A percentile compares a stretch with the other conserved stretches of the same genome.
phyloP scores from a whole-genome alignment of 495 filamentous ascomycete species.

The Penicillium malachiteum region DNA sequence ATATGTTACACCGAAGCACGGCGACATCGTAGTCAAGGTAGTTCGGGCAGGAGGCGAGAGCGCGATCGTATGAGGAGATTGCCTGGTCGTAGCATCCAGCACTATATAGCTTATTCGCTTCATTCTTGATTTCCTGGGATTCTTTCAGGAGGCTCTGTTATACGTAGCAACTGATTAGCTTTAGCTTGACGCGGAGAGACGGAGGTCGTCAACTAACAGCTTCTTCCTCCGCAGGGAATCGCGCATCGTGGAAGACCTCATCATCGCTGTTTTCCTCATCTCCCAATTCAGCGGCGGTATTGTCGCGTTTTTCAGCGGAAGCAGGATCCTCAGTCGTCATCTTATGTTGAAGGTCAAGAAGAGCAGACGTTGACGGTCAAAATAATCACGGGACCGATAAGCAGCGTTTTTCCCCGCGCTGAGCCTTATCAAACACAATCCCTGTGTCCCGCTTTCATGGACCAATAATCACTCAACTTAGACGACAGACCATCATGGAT shows the following conservation, averaged over 20 bases:
- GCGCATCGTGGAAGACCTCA: slow-evolving; percentile 49
- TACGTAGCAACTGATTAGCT: slow-evolving; percentile 6
- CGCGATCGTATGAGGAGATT: slow-evolving; percentile 86
- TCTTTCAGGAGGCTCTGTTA: slow-evolving; percentile 64
- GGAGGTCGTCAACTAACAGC: slow-evolving; percentile 50
- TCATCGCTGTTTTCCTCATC: slow-evolving; percentile 37
- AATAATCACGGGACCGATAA: slow-evolving; percentile 27
- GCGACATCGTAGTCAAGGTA: slow-evolving; percentile 91
- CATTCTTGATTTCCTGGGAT: slow-evolving; percentile 70
- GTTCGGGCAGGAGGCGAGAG: slow-evolving; percentile 75
- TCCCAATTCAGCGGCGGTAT: not conserved
- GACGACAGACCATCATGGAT: slow-evolving; percentile 13
- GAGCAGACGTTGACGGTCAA: not conserved
- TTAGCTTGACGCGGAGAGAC: not conserved
- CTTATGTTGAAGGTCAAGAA: slow-evolving; percentile 11
- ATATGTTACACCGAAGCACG: slow-evolving; percentile 81
- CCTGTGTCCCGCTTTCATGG: slow-evolving; percentile 2
- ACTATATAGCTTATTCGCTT: slow-evolving; percentile 77
- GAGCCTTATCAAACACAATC: slow-evolving; percentile 12
- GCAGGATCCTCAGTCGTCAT: slow-evolving; percentile 1
- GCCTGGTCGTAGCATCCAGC: slow-evolving; percentile 74
- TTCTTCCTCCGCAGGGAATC: slow-evolving; percentile 76
- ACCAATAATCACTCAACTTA: slow-evolving; percentile 1
- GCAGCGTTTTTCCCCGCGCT: slow-evolving; percentile 15
- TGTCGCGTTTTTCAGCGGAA: not conserved